These are phyloP conservation scores for Aegle marmelos DNA, from an alignment of 345 rosid genomes.

Conservation along the genomic window DNA sequence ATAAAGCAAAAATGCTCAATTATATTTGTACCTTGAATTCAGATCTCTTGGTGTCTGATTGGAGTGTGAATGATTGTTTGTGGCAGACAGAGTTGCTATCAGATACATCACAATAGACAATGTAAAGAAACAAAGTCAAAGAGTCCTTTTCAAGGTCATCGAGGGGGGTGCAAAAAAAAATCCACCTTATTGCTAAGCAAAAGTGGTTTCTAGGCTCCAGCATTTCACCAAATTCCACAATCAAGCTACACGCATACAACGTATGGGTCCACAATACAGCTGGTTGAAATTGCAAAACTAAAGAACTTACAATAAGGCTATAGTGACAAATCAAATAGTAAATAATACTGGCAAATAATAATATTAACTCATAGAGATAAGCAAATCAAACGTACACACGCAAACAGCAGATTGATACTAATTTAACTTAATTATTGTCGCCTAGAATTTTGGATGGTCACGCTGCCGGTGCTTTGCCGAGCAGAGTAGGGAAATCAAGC, in stretches of 20 bases:
- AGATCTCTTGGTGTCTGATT: neutral
- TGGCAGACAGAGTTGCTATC: conserved; percentile 20
- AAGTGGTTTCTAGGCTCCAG: neutral
- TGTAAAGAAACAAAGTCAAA: conserved; percentile 16
- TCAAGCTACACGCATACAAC: neutral
- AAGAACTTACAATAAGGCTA: neutral
- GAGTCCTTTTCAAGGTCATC: neutral
- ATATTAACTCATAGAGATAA: neutral
- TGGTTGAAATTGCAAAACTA: conserved; percentile 6
- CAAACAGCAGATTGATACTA: neutral
- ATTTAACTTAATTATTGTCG: neutral
- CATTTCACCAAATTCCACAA: neutral
- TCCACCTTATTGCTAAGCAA: neutral
- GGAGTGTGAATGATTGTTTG: neutral
- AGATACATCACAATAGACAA: neutral
- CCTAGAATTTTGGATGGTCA: conserved; percentile 1
- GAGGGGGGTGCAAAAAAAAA: too few species aligned
- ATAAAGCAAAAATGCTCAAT: neutral
- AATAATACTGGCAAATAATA: neutral
- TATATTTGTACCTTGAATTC: neutral
- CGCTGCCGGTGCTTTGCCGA: conserved; percentile 33
- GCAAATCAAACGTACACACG: neutral
- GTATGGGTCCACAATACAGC: conserved; percentile 4
- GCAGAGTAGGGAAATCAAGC: conserved; percentile 61
- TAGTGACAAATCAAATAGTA: neutral